phyloP scores from a whole-genome alignment of 2,329 filamentous ascomycete genomes.

The Penicillium sp. region DNA sequence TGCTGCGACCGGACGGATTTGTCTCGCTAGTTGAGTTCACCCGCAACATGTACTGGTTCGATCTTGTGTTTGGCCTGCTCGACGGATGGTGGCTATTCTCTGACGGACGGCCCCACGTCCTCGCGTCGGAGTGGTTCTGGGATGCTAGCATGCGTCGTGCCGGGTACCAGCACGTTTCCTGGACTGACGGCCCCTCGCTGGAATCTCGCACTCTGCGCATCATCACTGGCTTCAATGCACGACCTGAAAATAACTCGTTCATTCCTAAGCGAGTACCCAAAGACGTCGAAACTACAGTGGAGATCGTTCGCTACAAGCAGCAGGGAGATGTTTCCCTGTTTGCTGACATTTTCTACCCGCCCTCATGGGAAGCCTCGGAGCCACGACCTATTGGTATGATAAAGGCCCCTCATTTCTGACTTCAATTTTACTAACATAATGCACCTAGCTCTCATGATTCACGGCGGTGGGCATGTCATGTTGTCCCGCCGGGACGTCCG shows the following conservation, averaged over 20 bases:
- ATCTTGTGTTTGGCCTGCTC: slow-evolving; percentile 35
- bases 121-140: slow-evolving; percentile 21
- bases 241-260: too few species aligned
- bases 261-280: too few species aligned
- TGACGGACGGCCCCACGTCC: slow-evolving; percentile 27
- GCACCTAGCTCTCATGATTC: slow-evolving; percentile 23
- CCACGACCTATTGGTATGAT: slow-evolving; percentile 7
- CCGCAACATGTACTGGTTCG: slow-evolving; percentile 28
- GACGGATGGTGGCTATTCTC: slow-evolving; percentile 42
- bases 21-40: slow-evolving; percentile 33
- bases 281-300: too few species aligned
- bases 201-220: slow-evolving; percentile 9
- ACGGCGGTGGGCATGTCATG: slow-evolving; percentile 28
- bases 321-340: background rate
- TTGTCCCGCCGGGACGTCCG: slow-evolving; percentile 23
- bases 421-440: background rate
- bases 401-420: background rate
- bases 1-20: slow-evolving; percentile 28
- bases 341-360: slow-evolving; percentile 9
- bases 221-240: too few species aligned
- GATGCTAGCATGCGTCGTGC: slow-evolving; percentile 13
- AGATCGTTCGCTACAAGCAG: slow-evolving; percentile 1
- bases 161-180: slow-evolving; percentile 9
- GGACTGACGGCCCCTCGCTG: background rate
- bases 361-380: background rate